phyloP scores from a whole-genome alignment of 208 protist genomes.

The Leptomonas pyrrhocoris region DNA sequence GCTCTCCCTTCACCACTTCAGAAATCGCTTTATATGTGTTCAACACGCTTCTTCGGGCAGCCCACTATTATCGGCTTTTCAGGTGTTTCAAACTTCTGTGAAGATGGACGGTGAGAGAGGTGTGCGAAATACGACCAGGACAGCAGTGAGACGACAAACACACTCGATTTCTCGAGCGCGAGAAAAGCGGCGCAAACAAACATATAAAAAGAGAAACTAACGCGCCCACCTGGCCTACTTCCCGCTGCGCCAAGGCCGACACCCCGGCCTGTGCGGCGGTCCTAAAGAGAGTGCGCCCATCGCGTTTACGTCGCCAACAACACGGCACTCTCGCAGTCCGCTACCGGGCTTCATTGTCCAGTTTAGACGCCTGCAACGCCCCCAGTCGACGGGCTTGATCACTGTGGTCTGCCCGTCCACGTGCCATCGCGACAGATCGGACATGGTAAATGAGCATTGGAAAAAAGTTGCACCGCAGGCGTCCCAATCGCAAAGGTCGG shows the following conservation, averaged over 20 bases:
- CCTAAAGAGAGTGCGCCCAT: constrained; percentile 18
- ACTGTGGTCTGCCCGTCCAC: constrained; percentile 75
- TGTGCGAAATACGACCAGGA: no score
- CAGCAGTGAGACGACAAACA: no score
- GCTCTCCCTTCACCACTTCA: no score
- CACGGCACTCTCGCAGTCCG: constrained; percentile 43
- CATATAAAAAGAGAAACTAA: neutral
- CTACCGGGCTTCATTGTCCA: constrained; percentile 43
- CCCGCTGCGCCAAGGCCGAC: neutral
- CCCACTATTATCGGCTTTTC: no score
- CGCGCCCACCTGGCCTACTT: no score
- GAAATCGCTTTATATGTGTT: no score
- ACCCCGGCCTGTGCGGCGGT: constrained; percentile 24
- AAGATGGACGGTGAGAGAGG: no score
- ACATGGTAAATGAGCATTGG: constrained; percentile 74
- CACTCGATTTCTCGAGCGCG: no score
- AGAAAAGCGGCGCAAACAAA: neutral
- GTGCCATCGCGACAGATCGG: constrained; percentile 66
- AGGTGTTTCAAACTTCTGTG: no score
- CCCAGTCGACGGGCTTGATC: constrained; percentile 67
- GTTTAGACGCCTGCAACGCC: constrained; percentile 54
- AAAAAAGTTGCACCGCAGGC: constrained; percentile 78
- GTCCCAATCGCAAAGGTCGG: constrained; percentile 69
- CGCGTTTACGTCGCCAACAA: constrained; percentile 23
- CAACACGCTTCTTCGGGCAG: no score